Evolutionary conservation across 2,329 filamentous ascomycete species (phyloP), one percentile per base, ranked within the genome.

Genomic region (Aspergillus aculeatus): DNA sequence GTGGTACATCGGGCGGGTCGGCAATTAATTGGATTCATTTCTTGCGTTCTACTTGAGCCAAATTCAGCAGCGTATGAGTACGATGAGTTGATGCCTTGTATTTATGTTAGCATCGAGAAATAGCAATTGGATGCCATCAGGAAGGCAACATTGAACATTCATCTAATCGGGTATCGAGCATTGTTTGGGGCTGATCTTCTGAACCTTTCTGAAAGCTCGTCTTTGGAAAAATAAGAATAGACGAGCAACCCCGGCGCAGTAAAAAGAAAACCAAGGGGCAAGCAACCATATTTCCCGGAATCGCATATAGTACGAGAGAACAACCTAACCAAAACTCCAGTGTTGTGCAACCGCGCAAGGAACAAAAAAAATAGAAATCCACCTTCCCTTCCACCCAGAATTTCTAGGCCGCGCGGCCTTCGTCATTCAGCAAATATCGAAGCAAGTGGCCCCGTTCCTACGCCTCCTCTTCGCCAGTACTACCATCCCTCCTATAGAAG

Each of bases 401-500:
- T 23, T 2, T 24, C 50, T 19, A 14, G 38, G 50, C n/a, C 16
- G 38, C 16, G 38, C 38, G 38, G 38, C 38, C 16, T 19, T 19
- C 6, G 6, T 44, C 16, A 7, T 19, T 19, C 14, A 44, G 38
- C 16, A 44, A 31, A 12, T 35, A 16, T 35, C 12, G 9, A 26
- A 24, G n/a, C 5, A 29, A 1, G 4, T 19, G 9, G 11, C 21
- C 21, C 5, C 50, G 73, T 61, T 77, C 51, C 51, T 68, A 61
- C 53, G 38, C 38, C 16, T 80, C 78, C 60, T 81, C 79, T 59
- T 82, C 79, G 48, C 74, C 70, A 19, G 74, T 77, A 58, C 76
- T 81, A 56, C 80, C 80, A 65, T 82, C 80, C 63, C 80, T 73
- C 60, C 77, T 79, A 48, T 41, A 53, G 1, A 54, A 12, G 32